These are phyloP conservation scores for Epichloe hybrida DNA, from an alignment of 2,329 filamentous ascomycete species.

Conservation along the genomic window DNA sequence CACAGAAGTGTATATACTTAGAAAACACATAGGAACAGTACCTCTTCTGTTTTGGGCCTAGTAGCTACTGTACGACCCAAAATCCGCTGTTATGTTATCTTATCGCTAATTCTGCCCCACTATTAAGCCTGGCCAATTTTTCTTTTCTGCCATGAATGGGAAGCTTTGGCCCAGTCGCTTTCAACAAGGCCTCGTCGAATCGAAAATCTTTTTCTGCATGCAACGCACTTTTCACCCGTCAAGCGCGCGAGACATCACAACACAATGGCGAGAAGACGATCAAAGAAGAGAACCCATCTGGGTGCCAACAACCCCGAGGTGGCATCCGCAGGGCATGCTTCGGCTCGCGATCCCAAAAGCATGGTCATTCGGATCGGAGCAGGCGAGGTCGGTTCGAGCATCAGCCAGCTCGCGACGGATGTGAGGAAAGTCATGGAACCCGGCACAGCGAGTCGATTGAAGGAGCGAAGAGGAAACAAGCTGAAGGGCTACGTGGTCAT, in stretches of 20 bases:
- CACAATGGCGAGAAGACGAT: slow-evolving; percentile 64
- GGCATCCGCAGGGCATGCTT: slow-evolving; percentile 44
- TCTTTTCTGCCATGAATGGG: neutral
- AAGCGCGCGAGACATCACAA: neutral
- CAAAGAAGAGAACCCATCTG: slow-evolving; percentile 81
- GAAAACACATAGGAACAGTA: too few species aligned
- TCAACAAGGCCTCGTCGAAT: neutral
- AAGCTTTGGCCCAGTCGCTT: neutral
- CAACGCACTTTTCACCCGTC: neutral
- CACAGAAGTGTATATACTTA: too few species aligned
- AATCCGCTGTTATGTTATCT: slow-evolving; percentile 4
- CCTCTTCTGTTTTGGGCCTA: too few species aligned
- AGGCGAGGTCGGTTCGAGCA: slow-evolving; percentile 78
- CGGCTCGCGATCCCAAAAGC: slow-evolving; percentile 68
- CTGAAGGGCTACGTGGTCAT: slow-evolving; percentile 89
- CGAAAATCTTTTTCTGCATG: neutral
- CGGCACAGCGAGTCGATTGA: slow-evolving; percentile 75
- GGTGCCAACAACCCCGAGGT: slow-evolving; percentile 49
- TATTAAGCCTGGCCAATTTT: slow-evolving; percentile 17
- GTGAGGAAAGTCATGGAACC: slow-evolving; percentile 93
- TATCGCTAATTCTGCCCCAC: slow-evolving; percentile 18
- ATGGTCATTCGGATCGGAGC: slow-evolving; percentile 98
- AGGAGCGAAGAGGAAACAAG: slow-evolving; percentile 78
- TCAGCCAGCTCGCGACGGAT: slow-evolving; percentile 84
- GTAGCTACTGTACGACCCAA: too few species aligned